Conservation (phyloP, 768 basidiomycete species). For the Lactifluus piperatus region DNA sequence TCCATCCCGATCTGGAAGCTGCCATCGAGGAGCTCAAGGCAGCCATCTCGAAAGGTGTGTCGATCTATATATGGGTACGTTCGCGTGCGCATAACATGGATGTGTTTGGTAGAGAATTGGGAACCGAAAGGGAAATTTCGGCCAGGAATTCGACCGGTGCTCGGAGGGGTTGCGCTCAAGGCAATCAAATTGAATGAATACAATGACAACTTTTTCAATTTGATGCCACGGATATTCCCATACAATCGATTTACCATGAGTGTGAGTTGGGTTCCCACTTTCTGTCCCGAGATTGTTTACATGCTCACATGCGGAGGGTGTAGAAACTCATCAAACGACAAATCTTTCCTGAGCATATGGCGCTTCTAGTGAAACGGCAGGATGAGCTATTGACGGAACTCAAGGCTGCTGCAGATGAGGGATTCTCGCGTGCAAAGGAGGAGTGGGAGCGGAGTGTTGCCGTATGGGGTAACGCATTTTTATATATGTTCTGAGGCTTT, state of each 20-base stretch:
- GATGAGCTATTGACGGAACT: too few species aligned
- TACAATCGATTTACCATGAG: slow-evolving; percentile 96
- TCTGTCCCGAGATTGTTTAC: neutral
- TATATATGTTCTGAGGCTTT: too few species aligned
- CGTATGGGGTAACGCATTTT: too few species aligned
- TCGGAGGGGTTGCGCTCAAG: slow-evolving; percentile 61
- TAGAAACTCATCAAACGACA: slow-evolving; percentile 92
- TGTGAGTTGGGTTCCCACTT: slow-evolving; percentile 36
- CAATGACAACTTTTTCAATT: slow-evolving; percentile 84
- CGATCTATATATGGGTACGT: neutral
- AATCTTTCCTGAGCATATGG: slow-evolving; percentile 67
- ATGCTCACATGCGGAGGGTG: neutral
- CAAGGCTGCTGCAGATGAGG: too few species aligned
- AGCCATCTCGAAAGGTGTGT: slow-evolving; percentile 51
- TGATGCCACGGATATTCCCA: slow-evolving; percentile 81
- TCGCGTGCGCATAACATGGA: neutral
- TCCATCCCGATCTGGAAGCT: slow-evolving; percentile 61
- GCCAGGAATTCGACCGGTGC: slow-evolving; percentile 58
- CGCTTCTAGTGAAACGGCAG: too few species aligned
- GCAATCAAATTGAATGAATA: slow-evolving; percentile 84
- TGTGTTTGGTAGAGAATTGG: slow-evolving; percentile 51
- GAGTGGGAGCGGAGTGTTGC: too few species aligned
- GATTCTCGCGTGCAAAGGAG: too few species aligned
- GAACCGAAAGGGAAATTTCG: slow-evolving; percentile 87
- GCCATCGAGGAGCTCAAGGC: slow-evolving; percentile 51